Evolutionary conservation across 345 rosid genomes (phyloP), one percentile per base, ranked within the genome.

Genomic region (Euphorbia tirucalli): DNA sequence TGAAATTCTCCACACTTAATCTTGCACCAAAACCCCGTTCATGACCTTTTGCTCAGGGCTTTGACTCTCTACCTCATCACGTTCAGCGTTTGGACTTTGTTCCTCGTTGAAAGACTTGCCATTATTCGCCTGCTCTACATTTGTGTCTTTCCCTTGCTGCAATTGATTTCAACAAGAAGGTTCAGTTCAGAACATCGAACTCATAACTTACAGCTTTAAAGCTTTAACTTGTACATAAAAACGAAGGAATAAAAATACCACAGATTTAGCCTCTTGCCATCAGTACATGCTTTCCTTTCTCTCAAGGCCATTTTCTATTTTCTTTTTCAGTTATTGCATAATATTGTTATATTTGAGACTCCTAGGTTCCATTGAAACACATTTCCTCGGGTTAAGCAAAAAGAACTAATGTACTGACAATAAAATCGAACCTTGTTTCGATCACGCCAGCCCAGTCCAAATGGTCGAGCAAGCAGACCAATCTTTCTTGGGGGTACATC

Each of bases 361-460:
- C n/a, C n/a, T n/a, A n/a, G n/a, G n/a, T n/a, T n/a, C n/a, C n/a
- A n/a, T n/a, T n/a, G n/a, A n/a, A n/a, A n/a, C n/a, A n/a, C n/a
- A n/a, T n/a, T n/a, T n/a, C n/a, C n/a, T n/a, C n/a, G n/a, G n/a
- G n/a, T n/a, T n/a, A n/a, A n/a, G n/a, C n/a, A n/a, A n/a, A n/a
- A n/a, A n/a, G n/a, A n/a, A n/a, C n/a, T n/a, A n/a, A n/a, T n/a
- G n/a, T n/a, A n/a, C n/a, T n/a, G n/a, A n/a, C n/a, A n/a, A n/a
- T n/a, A 30, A 35, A 27, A 31, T 73, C 81, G 57, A 69, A 92
- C 99, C 96, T 92, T 92, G 84, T 87, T 95, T 78, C 87, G 80
- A 86, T 95, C 99, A 71, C 97, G 97, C 99, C 99, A 95, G 65
- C 97, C 92, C 72, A 95, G 88, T 68, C 93, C 97, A 83, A 95